These are phyloP conservation scores for Clonostachys byssicola DNA, from an alignment of 2,329 filamentous ascomycete species.

Conservation along the genomic window DNA sequence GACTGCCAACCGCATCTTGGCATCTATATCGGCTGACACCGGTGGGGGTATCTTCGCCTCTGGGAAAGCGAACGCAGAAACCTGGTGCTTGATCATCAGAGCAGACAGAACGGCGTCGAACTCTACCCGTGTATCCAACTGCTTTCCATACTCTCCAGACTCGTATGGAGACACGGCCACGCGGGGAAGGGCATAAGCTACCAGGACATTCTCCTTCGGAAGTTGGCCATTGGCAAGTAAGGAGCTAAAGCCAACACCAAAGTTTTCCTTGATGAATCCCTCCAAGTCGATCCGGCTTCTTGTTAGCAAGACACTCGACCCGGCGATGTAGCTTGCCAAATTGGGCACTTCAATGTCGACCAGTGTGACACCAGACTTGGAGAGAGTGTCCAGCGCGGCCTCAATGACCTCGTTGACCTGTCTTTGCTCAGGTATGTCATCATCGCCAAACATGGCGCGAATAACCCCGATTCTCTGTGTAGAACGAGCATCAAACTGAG, in stretches of 20 bases:
- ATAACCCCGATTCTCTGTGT: neutral
- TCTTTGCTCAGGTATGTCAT: neutral
- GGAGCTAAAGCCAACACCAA: neutral
- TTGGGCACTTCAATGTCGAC: neutral
- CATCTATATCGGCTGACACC: no score
- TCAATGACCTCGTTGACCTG: neutral
- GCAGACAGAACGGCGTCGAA: no score
- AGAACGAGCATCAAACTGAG: neutral
- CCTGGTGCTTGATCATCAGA: no score
- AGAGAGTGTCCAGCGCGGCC: neutral
- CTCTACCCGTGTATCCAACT: no score
- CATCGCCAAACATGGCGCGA: neutral
- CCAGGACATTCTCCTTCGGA: neutral
- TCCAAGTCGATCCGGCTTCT: neutral
- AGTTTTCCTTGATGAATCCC: neutral
- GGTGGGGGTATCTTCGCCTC: no score
- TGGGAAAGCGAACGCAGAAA: no score
- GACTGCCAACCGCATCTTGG: no score
- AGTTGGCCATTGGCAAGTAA: neutral
- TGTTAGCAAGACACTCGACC: neutral
- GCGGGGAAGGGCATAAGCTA: no score
- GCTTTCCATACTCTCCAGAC: no score
- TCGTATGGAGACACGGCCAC: no score
- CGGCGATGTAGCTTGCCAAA: neutral
- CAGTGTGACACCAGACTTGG: neutral